These are phyloP conservation scores for Phytophthora capsici DNA, from an alignment of 352 stramenopile species.

Conservation along the genomic window DNA sequence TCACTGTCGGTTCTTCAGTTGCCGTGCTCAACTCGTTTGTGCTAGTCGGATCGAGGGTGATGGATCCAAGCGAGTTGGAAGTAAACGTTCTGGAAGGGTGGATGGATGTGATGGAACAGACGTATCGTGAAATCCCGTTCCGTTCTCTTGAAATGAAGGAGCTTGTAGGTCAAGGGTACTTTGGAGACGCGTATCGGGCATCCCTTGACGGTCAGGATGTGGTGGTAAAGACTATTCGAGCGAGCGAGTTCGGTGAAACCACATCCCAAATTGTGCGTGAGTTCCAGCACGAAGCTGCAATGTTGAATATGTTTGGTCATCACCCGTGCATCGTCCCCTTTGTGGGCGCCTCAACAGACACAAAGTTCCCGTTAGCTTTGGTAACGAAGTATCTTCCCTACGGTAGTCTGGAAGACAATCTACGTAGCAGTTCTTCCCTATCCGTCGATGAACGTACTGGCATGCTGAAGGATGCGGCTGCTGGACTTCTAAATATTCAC, in stretches of 20 bases:
- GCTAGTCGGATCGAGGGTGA: slow-evolving; percentile 49
- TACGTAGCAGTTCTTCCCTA: slow-evolving; percentile 37
- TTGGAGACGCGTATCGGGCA: slow-evolving; percentile 79
- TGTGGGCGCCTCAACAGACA: slow-evolving; percentile 77
- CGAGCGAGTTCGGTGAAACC: slow-evolving; percentile 76
- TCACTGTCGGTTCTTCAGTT: slow-evolving; percentile 75
- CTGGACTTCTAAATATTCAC: slow-evolving; percentile 83
- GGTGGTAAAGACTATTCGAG: slow-evolving; percentile 84
- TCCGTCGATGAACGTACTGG: slow-evolving; percentile 55
- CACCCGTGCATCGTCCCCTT: slow-evolving; percentile 86
- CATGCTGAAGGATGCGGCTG: slow-evolving; percentile 79
- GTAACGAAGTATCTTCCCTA: slow-evolving; percentile 79
- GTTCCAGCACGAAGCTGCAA: slow-evolving; percentile 82
- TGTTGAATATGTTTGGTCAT: slow-evolving; percentile 85
- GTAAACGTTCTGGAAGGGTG: slow-evolving; percentile 60
- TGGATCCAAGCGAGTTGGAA: slow-evolving; percentile 53
- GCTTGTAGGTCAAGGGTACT: slow-evolving; percentile 78
- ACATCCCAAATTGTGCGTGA: slow-evolving; percentile 80
- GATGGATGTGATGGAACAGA: slow-evolving; percentile 79
- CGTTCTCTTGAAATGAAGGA: slow-evolving; percentile 70
- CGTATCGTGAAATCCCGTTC: slow-evolving; percentile 81
- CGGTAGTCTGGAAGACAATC: slow-evolving; percentile 77
- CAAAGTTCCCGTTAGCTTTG: slow-evolving; percentile 64
- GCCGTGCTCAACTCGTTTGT: slow-evolving; percentile 77
- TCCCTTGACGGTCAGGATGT: slow-evolving; percentile 71